Conservation (phyloP, 2,329 filamentous ascomycete species). For the Nothophaeocryptopus gaeumannii region DNA sequence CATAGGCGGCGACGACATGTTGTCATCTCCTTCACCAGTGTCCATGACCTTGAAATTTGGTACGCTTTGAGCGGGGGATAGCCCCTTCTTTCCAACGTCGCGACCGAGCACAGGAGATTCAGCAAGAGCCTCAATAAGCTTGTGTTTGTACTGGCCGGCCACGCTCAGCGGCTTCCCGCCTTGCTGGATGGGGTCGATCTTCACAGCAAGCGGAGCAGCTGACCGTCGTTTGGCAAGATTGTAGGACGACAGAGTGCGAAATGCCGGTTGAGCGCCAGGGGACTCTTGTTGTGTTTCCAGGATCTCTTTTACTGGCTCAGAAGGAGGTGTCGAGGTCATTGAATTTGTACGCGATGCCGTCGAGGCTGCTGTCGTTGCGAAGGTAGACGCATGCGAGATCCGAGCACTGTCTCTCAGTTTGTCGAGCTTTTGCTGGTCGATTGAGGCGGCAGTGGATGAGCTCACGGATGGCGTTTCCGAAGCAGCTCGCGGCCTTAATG, state of each 20-base stretch:
- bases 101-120: constrained; percentile 15
- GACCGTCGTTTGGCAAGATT: constrained; percentile 25
- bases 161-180: too few relatives aligned
- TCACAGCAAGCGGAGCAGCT: constrained; percentile 14
- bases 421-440: constrained; percentile 29
- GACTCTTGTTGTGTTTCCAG: constrained; percentile 16
- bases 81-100: constrained; percentile 1
- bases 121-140: constrained; percentile 5
- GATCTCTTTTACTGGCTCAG: constrained; percentile 21
- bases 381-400: constrained; percentile 31
- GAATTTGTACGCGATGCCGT: constrained; percentile 30
- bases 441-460: constrained; percentile 27
- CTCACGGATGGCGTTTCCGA: constrained; percentile 26
- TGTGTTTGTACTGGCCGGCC: too few relatives aligned
- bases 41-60: constrained; percentile 15
- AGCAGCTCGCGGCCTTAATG: constrained; percentile 3
- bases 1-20: background rate
- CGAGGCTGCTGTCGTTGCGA: constrained; percentile 21
- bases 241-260: constrained; percentile 28
- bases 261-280: constrained; percentile 12
- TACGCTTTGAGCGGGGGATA: constrained; percentile 15
- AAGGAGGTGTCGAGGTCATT: constrained; percentile 25
- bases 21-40: background rate
- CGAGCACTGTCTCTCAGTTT: constrained; percentile 30
- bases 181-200: background rate